Conservation (phyloP, 345 rosid species). For the Sisymbrium altissimum region DNA sequence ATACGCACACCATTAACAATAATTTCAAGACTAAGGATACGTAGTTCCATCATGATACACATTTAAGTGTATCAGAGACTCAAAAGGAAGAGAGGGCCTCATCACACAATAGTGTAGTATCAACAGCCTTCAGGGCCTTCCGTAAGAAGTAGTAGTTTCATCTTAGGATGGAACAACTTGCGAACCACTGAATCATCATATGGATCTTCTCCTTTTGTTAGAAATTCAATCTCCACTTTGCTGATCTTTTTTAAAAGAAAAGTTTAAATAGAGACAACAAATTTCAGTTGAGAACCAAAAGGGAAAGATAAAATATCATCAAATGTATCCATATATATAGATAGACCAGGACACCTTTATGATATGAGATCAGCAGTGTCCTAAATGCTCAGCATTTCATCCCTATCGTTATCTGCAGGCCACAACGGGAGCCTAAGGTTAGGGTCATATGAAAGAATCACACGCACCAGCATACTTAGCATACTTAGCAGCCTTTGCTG, state of each 20-base stretch:
- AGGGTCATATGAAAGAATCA: conserved; percentile 78
- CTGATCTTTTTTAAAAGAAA: conserved; percentile 56
- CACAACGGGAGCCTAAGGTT: conserved; percentile 94
- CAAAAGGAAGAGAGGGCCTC: background rate
- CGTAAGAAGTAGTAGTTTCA: conserved; percentile 83
- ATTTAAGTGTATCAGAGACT: too few species aligned
- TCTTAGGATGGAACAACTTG: conserved; percentile 69
- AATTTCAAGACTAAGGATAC: too few species aligned
- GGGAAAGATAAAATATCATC: background rate
- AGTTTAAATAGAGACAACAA: conserved; percentile 8
- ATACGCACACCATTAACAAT: too few species aligned
- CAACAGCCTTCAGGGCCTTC: conserved; percentile 89
- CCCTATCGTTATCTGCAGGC: conserved; percentile 84
- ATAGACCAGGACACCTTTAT: conserved; percentile 51
- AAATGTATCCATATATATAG: background rate
- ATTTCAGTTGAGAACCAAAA: background rate
- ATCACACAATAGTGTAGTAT: conserved; percentile 79
- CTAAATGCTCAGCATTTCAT: conserved; percentile 86
- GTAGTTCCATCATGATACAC: too few species aligned
- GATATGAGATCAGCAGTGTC: conserved; percentile 75
- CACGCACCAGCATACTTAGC: too few species aligned
- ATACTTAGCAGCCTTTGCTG: conserved; percentile 86
- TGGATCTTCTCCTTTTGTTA: conserved; percentile 91
- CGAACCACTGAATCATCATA: conserved; percentile 76
- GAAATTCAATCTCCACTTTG: conserved; percentile 85